phyloP scores from a whole-genome alignment of 2,329 filamentous ascomycete species.

The Microsporum ferrugineum region DNA sequence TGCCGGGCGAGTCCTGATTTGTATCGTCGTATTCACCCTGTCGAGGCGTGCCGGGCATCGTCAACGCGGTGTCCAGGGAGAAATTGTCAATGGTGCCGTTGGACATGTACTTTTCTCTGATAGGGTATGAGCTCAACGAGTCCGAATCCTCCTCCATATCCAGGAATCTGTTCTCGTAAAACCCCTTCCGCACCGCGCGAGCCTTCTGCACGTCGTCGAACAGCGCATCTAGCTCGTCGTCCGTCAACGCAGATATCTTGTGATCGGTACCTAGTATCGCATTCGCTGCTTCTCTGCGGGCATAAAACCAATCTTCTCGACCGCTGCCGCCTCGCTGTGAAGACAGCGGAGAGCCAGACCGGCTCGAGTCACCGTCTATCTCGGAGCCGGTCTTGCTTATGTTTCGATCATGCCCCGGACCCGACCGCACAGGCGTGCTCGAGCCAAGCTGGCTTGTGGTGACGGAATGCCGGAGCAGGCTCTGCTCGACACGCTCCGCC shows the following conservation, averaged over 20 bases:
- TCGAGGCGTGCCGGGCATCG: constrained; percentile 84
- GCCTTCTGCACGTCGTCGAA: constrained; percentile 90
- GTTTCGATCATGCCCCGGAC: constrained; percentile 61
- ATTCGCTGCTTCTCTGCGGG: constrained; percentile 80
- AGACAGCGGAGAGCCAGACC: constrained; percentile 68
- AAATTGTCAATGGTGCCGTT: constrained; percentile 93
- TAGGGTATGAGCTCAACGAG: constrained; percentile 73
- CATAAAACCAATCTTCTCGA: constrained; percentile 79
- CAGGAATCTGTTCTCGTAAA: constrained; percentile 44
- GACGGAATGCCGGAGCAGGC: constrained; percentile 72
- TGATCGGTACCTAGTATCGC: constrained; percentile 84
- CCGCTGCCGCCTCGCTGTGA: constrained; percentile 54
- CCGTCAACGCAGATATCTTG: constrained; percentile 77
- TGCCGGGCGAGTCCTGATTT: constrained; percentile 63
- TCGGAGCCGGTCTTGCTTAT: constrained; percentile 71
- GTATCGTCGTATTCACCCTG: constrained; percentile 58
- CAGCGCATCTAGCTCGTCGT: constrained; percentile 85
- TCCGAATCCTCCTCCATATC: constrained; percentile 68
- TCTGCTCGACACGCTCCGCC: constrained; percentile 80
- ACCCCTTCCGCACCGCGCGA: constrained; percentile 68
- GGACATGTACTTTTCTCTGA: constrained; percentile 90
- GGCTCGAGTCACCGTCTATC: constrained; percentile 54
- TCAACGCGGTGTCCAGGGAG: constrained; percentile 84
- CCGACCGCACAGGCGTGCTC: constrained; percentile 45
- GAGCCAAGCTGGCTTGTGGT: constrained; percentile 53